These are phyloP conservation scores for Neurospora pannonica DNA, from an alignment of 495 filamentous ascomycete species.

Conservation along the genomic window DNA sequence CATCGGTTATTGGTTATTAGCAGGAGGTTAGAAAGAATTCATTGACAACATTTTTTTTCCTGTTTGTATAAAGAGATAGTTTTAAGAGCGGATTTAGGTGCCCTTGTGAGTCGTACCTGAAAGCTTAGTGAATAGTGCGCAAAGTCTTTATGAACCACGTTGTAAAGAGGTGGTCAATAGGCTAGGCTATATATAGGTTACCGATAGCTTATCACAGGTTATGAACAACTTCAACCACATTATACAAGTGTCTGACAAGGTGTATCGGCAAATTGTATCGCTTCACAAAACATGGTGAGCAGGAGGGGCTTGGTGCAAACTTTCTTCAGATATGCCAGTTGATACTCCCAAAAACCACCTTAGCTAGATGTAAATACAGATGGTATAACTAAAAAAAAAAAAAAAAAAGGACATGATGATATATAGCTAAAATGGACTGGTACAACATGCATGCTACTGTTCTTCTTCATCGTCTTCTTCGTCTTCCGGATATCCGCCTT, in stretches of 20 bases:
- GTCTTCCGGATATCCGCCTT: neutral
- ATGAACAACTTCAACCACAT: neutral
- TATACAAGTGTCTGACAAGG: neutral
- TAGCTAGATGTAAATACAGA: neutral
- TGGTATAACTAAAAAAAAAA: neutral
- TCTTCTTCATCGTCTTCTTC: neutral
- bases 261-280: neutral
- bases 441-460: neutral
- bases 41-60: neutral
- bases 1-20: neutral
- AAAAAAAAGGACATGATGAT: neutral
- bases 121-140: neutral
- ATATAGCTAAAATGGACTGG: neutral
- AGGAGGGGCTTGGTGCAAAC: neutral
- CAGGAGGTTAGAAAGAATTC: neutral
- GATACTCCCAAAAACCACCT: neutral
- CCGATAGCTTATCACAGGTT: neutral
- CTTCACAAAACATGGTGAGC: neutral
- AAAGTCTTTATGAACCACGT: neutral
- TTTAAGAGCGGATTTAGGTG: neutral
- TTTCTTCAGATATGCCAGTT: neutral
- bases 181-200: neutral
- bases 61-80: neutral
- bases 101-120: neutral
- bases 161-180: neutral